phyloP scores from a whole-genome alignment of 768 basidiomycete genomes.

The Naganishia antarctica region DNA sequence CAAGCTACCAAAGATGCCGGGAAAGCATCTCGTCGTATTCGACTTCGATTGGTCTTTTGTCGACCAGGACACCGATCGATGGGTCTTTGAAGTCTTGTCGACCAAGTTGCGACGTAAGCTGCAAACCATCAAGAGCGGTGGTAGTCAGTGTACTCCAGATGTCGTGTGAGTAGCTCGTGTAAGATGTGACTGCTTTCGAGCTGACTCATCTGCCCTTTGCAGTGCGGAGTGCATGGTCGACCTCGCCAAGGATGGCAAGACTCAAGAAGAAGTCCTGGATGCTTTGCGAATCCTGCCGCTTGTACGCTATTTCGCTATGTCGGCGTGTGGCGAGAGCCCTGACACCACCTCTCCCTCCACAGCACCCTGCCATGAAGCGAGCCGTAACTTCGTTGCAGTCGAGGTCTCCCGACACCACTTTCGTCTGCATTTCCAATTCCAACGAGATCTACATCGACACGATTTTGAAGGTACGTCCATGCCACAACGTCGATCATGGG shows the following conservation, averaged over 20 bases:
- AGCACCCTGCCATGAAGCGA: slow-evolving; percentile 97
- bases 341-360: slow-evolving; percentile 2
- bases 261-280: slow-evolving; percentile 67
- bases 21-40: slow-evolving; percentile 73
- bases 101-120: slow-evolving; percentile 78
- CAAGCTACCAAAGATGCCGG: slow-evolving; percentile 16
- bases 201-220: slow-evolving; percentile 35
- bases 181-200: background rate
- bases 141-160: slow-evolving; percentile 78
- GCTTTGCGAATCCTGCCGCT: slow-evolving; percentile 79
- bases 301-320: slow-evolving; percentile 53
- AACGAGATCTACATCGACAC: slow-evolving; percentile 87
- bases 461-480: slow-evolving; percentile 65
- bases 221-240: slow-evolving; percentile 64
- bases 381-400: slow-evolving; percentile 74
- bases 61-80: slow-evolving; percentile 96
- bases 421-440: slow-evolving; percentile 89
- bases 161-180: slow-evolving; percentile 65
- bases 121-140: slow-evolving; percentile 59
- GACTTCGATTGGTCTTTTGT: slow-evolving; percentile 87
- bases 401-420: slow-evolving; percentile 62
- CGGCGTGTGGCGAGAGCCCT: background rate
- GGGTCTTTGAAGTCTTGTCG: slow-evolving; percentile 68
- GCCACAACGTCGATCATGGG: background rate
- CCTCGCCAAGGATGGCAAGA: slow-evolving; percentile 65